phyloP scores from a whole-genome alignment of 2,329 filamentous ascomycete genomes.

The Xylariaceae sp. region DNA sequence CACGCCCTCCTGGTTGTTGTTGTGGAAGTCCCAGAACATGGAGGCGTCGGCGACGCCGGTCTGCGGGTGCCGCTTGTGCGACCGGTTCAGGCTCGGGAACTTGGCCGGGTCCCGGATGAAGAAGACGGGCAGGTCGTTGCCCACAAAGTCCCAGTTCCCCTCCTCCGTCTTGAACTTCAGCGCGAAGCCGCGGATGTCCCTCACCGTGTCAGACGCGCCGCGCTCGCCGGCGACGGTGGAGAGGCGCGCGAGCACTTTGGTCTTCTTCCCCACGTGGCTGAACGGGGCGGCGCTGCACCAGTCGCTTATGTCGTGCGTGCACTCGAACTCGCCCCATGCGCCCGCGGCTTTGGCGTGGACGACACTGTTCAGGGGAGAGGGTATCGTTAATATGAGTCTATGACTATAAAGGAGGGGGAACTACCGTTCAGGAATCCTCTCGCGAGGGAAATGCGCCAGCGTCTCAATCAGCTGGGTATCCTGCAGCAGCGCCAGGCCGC shows the following conservation, averaged over 20 bases:
- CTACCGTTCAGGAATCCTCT: neutral
- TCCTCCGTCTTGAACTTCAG: conserved; percentile 69
- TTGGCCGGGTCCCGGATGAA: conserved; percentile 68
- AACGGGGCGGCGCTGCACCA: conserved; percentile 40
- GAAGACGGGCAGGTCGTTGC: conserved; percentile 69
- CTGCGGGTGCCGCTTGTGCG: conserved; percentile 64
- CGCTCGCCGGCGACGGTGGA: conserved; percentile 70
- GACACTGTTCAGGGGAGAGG: conserved; percentile 3
- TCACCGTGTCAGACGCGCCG: conserved; percentile 36
- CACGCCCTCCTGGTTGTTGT: conserved; percentile 56
- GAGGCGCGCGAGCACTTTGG: conserved; percentile 60
- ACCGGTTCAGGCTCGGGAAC: conserved; percentile 68
- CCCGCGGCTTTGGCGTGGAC: conserved; percentile 15
- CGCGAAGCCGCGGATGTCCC: conserved; percentile 64
- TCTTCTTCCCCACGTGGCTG: conserved; percentile 60
- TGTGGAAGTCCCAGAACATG: conserved; percentile 61
- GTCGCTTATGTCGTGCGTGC: conserved; percentile 43
- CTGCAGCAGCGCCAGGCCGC: neutral
- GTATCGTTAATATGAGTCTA: neutral
- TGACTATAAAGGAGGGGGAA: neutral
- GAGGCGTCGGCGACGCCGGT: conserved; percentile 55
- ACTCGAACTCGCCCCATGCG: conserved; percentile 31
- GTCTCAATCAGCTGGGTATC: neutral
- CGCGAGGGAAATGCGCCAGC: neutral
- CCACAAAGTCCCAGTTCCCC: conserved; percentile 67